Evolutionary conservation across 2,329 filamentous ascomycete genomes (phyloP), one percentile per base, ranked within the genome.

Genomic region (Neophaeococcomyces mojaviensis): DNA sequence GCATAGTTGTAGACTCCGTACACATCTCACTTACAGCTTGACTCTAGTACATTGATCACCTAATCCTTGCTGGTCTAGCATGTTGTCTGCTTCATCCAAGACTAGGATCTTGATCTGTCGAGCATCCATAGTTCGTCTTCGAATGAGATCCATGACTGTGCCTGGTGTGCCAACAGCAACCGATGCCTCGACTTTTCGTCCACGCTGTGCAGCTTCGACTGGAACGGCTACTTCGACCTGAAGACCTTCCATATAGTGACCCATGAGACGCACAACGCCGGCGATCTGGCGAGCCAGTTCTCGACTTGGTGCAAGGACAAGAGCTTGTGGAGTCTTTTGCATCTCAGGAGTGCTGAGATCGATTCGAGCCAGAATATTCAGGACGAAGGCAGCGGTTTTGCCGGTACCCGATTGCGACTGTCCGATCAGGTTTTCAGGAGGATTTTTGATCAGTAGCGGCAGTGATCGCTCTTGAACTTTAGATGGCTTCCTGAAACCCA

Each of bases 341-440:
- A 78, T 73, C 22, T 79, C 69, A 16, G 81, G 74, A 53, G 78
- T 75, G 42, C 61, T 71, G 48, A 89, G 77, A 60, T 98, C 88
- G 61, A 97, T 69, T 52, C 92, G 87, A 48, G 86, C 86, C 33
- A 98, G 77, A 50, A 94, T 85, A 50, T 94, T 94, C 51, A 95
- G 82, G 37, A 92, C 86, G 65, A 98, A 98, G 18, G 92, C 92
- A 16, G 89, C 92, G 0, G 92, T 98, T 74, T 98, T 98, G 61
- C 92, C 92, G 16, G 92, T 98, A 58, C 92, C 92, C 2, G 92
- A 98, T 67, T 98, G 92, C n/a, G 92, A 98, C 68, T 98, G 92
- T 3, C 89, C 92, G 61, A 98, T 90, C 77, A 98, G 85, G 68
- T 97, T 97, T 54, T 77, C 76, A 1, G 90, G 84, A n/a, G 92